A percentile compares a stretch with the other conserved stretches of the same genome.
Evolutionary conservation across 1,139 yeast genomes (phyloP).

Genomic region (Candida freyschussii): DNA sequence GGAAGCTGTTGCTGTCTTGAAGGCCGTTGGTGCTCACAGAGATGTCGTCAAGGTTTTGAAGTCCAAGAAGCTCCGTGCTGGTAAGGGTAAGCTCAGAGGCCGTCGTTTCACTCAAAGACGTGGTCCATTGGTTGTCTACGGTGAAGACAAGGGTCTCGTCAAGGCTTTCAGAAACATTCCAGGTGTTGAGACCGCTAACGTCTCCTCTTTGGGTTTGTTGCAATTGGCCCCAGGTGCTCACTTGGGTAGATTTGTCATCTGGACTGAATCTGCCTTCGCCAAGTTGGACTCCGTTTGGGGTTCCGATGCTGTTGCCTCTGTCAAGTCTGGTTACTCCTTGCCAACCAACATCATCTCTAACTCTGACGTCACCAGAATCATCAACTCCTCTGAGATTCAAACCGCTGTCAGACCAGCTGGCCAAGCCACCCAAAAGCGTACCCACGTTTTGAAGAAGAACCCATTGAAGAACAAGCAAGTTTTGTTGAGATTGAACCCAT

Average conservation of each 20-base stretch:
- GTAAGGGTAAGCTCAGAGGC: conserved; percentile 99
- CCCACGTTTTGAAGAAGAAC: conserved; percentile 98
- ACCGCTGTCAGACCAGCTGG: conserved; percentile 97
- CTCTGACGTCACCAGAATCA: conserved; percentile 95
- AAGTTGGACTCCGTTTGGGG: conserved; percentile 98
- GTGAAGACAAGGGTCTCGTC: conserved; percentile 95
- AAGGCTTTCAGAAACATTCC: conserved; percentile 99
- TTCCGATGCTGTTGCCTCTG: conserved; percentile 77
- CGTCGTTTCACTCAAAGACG: conserved; percentile 99
- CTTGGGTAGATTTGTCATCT: conserved; percentile 98
- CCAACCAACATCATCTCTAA: conserved; percentile 93
- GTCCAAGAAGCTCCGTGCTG: conserved; percentile 99
- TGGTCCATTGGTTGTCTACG: conserved; percentile 99
- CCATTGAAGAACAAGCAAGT: conserved; percentile 99
- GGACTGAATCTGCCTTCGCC: conserved; percentile 99
- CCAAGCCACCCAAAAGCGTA: conserved; percentile 88
- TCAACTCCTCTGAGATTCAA: conserved; percentile 99
- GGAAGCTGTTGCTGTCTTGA: conserved; percentile 97
- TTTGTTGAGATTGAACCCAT: conserved; percentile 97
- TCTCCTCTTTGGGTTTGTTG: conserved; percentile 88
- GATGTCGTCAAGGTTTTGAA: conserved; percentile 97
- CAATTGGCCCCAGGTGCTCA: conserved; percentile 99
- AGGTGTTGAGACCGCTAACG: conserved; percentile 98
- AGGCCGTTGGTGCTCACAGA: conserved; percentile 98
- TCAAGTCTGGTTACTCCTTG: conserved; percentile 87